Evolutionary conservation across 2,329 filamentous ascomycete genomes (phyloP).

Genomic region (Ustulina deusta): DNA sequence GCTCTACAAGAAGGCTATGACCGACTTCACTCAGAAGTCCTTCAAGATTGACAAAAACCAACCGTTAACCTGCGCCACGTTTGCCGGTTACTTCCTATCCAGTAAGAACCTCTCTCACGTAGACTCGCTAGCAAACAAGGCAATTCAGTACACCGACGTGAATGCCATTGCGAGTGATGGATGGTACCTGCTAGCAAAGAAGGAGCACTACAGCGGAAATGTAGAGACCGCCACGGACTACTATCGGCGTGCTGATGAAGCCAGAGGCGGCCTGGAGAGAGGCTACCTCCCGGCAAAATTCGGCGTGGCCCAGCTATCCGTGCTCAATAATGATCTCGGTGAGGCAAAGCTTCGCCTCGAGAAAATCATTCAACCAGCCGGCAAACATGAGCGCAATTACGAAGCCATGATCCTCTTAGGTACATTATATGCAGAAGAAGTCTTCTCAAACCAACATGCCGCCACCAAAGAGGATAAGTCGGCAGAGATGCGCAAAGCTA

Average conservation of each 20-base stretch:
- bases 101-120: conserved; percentile 84
- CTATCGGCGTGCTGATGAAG: conserved; percentile 91
- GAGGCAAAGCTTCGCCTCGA: conserved; percentile 94
- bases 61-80: conserved; percentile 89
- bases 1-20: conserved; percentile 94
- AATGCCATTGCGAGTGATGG: conserved; percentile 97
- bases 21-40: conserved; percentile 90
- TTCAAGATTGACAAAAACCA: conserved; percentile 94
- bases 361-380: conserved; percentile 90
- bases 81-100: conserved; percentile 89
- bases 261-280: conserved; percentile 88
- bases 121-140: conserved; percentile 88
- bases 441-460: conserved; percentile 80
- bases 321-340: conserved; percentile 84
- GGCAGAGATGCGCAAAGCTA: conserved; percentile 86
- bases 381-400: conserved; percentile 67
- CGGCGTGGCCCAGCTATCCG: conserved; percentile 88
- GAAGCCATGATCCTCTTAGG: conserved; percentile 94
- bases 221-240: conserved; percentile 81
- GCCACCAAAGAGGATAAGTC: conserved; percentile 88
- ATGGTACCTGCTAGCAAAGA: conserved; percentile 93
- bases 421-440: conserved; percentile 92
- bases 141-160: conserved; percentile 95
- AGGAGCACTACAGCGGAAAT: conserved; percentile 87
- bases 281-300: conserved; percentile 96